Evolutionary conservation across 2,329 filamentous ascomycete species (phyloP).

Genomic region (Colletotrichum abscissum): DNA sequence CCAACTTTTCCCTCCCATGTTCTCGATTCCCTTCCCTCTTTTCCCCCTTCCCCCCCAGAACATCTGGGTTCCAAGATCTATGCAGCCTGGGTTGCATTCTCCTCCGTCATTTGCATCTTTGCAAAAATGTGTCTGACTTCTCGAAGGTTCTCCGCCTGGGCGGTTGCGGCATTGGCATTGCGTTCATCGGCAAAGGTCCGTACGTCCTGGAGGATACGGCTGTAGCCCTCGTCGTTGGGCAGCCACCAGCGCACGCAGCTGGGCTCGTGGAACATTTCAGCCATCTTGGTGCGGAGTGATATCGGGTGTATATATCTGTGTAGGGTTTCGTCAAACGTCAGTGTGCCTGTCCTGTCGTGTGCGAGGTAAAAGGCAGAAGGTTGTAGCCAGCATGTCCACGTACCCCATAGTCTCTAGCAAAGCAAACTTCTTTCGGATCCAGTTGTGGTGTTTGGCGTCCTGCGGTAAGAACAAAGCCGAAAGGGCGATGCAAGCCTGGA

Average conservation of each 20-base stretch:
- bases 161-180: slow-evolving; percentile 67
- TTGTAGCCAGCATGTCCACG: slow-evolving; percentile 46
- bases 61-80: neutral
- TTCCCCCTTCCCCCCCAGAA: neutral
- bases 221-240: slow-evolving; percentile 81
- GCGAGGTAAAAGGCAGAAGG: slow-evolving; percentile 1
- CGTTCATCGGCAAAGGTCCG: slow-evolving; percentile 86
- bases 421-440: slow-evolving; percentile 84
- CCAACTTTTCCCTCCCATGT: neutral
- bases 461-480: slow-evolving; percentile 83
- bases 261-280: slow-evolving; percentile 77
- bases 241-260: slow-evolving; percentile 89
- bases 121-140: slow-evolving; percentile 82
- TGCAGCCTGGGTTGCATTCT: neutral
- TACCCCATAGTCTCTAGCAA: slow-evolving; percentile 83
- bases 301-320: slow-evolving; percentile 84
- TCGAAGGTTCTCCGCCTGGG: slow-evolving; percentile 73
- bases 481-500: slow-evolving; percentile 82
- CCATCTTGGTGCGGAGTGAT: slow-evolving; percentile 79
- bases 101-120: slow-evolving; percentile 56
- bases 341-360: neutral
- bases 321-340: neutral
- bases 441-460: slow-evolving; percentile 78
- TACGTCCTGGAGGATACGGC: slow-evolving; percentile 78
- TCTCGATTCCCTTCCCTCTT: too few relatives aligned